Base-by-base conservation (phyloP, 2,329 filamentous ascomycete genomes). In the Pseudocercospora crystallina region DNA sequence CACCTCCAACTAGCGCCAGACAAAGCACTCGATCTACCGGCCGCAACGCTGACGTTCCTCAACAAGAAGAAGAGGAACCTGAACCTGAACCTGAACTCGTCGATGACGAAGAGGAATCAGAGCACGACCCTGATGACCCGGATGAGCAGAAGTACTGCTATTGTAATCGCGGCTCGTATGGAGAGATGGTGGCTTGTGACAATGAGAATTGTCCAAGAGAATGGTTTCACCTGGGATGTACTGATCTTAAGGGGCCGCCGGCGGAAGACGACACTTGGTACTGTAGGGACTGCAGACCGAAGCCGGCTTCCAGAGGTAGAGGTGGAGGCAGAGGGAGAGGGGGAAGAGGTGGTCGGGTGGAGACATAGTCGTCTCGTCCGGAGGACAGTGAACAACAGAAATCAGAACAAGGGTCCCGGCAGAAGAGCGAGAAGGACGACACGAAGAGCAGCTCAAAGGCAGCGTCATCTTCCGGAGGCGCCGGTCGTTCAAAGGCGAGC, bases 151-250 rank as follows among this genome's bases (percentile, higher is more conserved):
- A 81, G 35, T 86, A 85, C 64, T 86, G 83, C 68, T 83, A 82
- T 58, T 86, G 83, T 63, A 81, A 82, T 43, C 80, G 80, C 56
- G 82, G 84, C 33, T 81, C 77, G 56, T 84, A 84, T 62, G 83
- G 83, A 13, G 80, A 84, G 62, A 86, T 86, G 83, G 80, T 86
- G 35, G 83, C 81, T 10, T 86, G 83, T 62, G 83, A 86, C 65
- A 85, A 85, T 63, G 80, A 83, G 33, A 73, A 76, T 49, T 86
- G 83, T 69, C 76, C 79, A 10, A 78, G 80, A 56, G 82, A 86
- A 65, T 86, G 83, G 83, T 86, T 86, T 67, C 83, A 86, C 72
- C 76, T 84, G 66, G 80, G 77, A 35, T 86, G 83, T 60, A 81
- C 84, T 44, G 80, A 81, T 14, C 70, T 86, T 61, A 80, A 77